Evolutionary conservation across 2,329 filamentous ascomycete genomes (phyloP).

Genomic region (Trichoderma simmonsii): DNA sequence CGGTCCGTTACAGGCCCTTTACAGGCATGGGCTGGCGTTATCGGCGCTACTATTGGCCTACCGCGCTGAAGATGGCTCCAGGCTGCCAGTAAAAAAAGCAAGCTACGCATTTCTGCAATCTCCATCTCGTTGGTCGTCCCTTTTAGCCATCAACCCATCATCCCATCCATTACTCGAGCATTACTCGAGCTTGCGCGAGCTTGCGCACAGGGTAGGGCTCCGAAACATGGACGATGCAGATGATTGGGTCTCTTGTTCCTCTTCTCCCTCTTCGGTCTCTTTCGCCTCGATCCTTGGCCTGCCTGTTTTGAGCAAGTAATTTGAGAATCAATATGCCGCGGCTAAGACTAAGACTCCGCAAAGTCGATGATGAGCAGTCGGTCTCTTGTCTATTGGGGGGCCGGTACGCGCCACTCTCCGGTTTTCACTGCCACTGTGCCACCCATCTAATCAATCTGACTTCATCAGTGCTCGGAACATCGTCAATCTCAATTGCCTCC

Average conservation of each 20-base stretch:
- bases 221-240: background rate
- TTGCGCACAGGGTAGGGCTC: background rate
- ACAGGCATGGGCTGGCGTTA: background rate
- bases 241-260: background rate
- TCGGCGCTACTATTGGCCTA: background rate
- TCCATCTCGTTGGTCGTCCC: background rate
- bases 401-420: background rate
- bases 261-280: background rate
- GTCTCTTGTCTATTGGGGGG: background rate
- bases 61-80: background rate
- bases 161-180: background rate
- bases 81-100: background rate
- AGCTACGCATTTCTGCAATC: background rate
- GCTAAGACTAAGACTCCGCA: background rate
- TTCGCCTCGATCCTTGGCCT: background rate
- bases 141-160: constrained; percentile 1
- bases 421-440: background rate
- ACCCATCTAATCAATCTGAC: background rate
- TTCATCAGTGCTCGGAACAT: background rate
- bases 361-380: background rate
- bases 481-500: background rate
- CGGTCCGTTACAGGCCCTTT: background rate
- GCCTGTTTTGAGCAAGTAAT: background rate
- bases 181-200: background rate
- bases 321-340: background rate